Base-by-base conservation (phyloP, 83 land plant species). In the Picea abies region DNA sequence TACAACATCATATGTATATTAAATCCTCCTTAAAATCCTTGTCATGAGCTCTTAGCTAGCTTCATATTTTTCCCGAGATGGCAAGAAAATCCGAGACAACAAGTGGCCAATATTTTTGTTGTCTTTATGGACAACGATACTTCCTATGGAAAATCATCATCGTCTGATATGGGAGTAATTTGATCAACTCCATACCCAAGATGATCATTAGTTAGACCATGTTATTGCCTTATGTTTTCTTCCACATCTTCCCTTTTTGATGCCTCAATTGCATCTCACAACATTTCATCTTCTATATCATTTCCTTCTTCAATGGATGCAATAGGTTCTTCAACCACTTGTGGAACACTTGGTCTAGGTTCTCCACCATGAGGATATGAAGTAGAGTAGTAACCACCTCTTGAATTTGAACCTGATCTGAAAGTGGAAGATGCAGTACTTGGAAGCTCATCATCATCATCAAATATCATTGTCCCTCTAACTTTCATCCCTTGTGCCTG, bases 201-300 rank as follows among this genome's bases (percentile, higher is more conserved):
- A 1, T 32, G 35, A 32, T 32, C 96, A 83, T 58, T 44, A 23
- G 78, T 17, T 63, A 12, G 52, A 49, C 58, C 83, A 79, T 79
- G 56, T 14, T 62, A 65, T 17, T 82, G 83, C 78, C 23, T 41
- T n/a, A 83, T 83, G 76, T 75, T 66, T 9, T 58, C 76, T 79
- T 58, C 84, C 65, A 81, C 91, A 81, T 84, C 91, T 39, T 95
- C 98, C 58, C 81, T 79, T 83, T 89, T 90, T 32, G 98, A 95
- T 83, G 98, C 98, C 79, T 95, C 98, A 85, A 95, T 93, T 16
- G 96, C 98, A 76, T 93, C 96, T 69, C 49, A 87, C 56, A 95
- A 32, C 96, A 93, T 93, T 84, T 95, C 89, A 77, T 93, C 96
- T 83, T 95, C 93, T 35, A 95, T 83, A 77, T 88, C 94, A 83